These are phyloP conservation scores for Penicillium mononematosum DNA, from an alignment of 495 filamentous ascomycete species.

Conservation along the genomic window DNA sequence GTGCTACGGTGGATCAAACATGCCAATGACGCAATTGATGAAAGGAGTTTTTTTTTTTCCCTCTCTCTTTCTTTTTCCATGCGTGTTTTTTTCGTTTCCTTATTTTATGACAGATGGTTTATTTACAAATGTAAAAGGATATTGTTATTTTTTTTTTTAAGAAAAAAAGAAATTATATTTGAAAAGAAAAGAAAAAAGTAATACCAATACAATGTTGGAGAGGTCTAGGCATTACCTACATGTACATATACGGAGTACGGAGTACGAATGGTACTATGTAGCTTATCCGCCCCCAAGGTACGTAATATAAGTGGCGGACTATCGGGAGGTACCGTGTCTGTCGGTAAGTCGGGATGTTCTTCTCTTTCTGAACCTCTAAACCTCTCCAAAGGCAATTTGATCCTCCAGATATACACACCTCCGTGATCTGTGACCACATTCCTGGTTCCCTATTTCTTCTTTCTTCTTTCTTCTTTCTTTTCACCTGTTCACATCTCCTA, in stretches of 20 bases:
- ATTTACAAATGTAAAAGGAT: neutral
- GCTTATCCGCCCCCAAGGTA: neutral
- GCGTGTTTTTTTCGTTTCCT: too few species aligned
- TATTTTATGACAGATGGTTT: neutral
- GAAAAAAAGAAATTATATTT: too few species aligned
- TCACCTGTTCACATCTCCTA: neutral
- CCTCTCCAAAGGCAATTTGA: neutral
- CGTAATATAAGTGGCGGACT: conserved; percentile 7
- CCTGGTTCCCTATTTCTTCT: neutral
- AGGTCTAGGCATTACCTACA: neutral
- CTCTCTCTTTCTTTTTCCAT: neutral
- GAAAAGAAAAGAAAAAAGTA: too few species aligned
- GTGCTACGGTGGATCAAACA: conserved; percentile 11
- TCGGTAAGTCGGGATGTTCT: conserved; percentile 30
- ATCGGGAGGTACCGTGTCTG: conserved; percentile 33
- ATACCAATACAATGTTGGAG: neutral
- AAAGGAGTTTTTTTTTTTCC: conserved; percentile 1
- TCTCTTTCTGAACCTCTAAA: conserved; percentile 8
- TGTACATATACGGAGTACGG: too few species aligned
- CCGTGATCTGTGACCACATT: neutral
- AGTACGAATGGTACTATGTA: too few species aligned
- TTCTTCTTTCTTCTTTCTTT: neutral
- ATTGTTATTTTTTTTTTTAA: neutral
- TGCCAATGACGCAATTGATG: conserved; percentile 19
- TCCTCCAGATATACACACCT: neutral